Evolutionary conservation across 1,284 basidiomycete genomes (phyloP).

Genomic region (Marasmius fiardii): DNA sequence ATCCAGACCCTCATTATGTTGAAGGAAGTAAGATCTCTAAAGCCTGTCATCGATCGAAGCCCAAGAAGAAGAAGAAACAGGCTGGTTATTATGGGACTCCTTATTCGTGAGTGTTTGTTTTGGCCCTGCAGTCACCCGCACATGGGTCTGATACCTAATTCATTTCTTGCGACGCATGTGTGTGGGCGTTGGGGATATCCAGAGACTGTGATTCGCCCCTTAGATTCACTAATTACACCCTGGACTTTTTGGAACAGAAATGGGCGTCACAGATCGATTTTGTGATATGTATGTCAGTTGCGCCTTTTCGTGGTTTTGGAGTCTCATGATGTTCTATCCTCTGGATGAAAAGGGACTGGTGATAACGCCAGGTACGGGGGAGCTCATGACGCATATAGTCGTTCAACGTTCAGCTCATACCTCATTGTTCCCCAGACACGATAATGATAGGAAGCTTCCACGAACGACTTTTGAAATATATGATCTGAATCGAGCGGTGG

Average conservation of each 20-base stretch:
- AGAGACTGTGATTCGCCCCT: conserved; percentile 89
- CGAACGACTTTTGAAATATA: conserved; percentile 84
- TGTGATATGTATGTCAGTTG: conserved; percentile 65
- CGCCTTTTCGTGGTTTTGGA: neutral
- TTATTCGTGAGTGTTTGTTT: conserved; percentile 46
- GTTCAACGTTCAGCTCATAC: neutral
- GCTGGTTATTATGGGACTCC: conserved; percentile 60
- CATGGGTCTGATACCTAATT: conserved; percentile 9
- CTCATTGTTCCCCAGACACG: conserved; percentile 56
- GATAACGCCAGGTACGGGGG: conserved; percentile 77
- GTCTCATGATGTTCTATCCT: conserved; percentile 1
- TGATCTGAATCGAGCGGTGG: conserved; percentile 67
- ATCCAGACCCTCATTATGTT: conserved; percentile 69
- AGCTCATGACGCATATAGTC: neutral
- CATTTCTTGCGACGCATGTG: conserved; percentile 4
- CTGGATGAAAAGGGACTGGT: conserved; percentile 68
- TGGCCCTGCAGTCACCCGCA: neutral
- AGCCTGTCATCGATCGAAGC: conserved; percentile 64
- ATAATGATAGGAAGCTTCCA: conserved; percentile 80
- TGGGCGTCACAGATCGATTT: conserved; percentile 89
- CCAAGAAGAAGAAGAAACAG: conserved; percentile 49
- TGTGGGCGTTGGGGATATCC: conserved; percentile 10
- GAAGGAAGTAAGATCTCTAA: conserved; percentile 45
- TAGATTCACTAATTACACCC: conserved; percentile 73
- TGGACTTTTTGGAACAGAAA: conserved; percentile 78